Percentiles rank a stretch among this genome's conserved stretches.
phyloP scores from a whole-genome alignment of 148 eudicot species.

The Silene latifolia region DNA sequence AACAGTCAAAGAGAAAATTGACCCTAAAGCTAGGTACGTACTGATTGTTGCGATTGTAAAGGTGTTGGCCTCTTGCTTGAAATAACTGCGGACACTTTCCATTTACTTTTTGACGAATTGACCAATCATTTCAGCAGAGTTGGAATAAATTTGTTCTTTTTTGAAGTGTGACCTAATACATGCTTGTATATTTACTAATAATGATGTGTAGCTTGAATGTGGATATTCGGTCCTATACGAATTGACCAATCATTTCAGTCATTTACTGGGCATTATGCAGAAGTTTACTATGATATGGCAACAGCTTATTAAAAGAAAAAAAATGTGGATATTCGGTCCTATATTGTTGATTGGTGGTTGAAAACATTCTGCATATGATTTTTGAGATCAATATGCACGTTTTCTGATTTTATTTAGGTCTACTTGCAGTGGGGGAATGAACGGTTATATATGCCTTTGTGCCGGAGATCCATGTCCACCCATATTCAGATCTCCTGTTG shows the following conservation, averaged over 20 bases:
- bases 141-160: too few species aligned
- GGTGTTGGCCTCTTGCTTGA: too few species aligned
- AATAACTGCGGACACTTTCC: too few species aligned
- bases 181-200: too few species aligned
- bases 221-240: too few species aligned
- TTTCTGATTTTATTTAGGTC: conserved; percentile 42
- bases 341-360: background rate
- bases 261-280: too few species aligned
- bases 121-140: too few species aligned
- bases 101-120: too few species aligned
- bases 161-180: too few species aligned
- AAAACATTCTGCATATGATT: background rate
- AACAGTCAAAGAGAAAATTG: conserved; percentile 55
- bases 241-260: too few species aligned
- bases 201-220: too few species aligned
- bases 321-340: background rate
- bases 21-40: conserved; percentile 81
- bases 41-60: background rate
- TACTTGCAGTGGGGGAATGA: conserved; percentile 94
- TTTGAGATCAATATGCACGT: conserved; percentile 24
- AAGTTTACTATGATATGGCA: too few species aligned
- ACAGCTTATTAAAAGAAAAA: background rate
- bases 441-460: conserved; percentile 90
- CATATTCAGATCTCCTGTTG: conserved; percentile 81
- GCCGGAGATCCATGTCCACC: conserved; percentile 97